Base-by-base conservation (phyloP, 2,329 filamentous ascomycete species). In the Penicillium sp. region DNA sequence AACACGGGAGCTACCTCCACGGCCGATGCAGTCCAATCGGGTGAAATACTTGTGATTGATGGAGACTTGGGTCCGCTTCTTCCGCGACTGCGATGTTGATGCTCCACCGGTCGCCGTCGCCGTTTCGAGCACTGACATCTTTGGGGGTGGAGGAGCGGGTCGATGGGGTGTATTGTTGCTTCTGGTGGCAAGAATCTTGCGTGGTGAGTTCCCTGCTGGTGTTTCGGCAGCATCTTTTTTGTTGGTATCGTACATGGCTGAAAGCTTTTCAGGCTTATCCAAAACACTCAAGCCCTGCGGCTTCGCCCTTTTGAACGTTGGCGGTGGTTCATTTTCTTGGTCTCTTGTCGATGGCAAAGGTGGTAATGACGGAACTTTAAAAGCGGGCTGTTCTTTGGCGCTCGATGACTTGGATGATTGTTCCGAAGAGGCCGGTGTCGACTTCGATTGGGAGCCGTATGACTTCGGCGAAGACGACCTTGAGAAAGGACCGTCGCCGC, bases 101-200 rank as follows among this genome's bases (percentile, higher is more conserved):
- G 88, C 86, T 10, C 90, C 90, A 3, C 86, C 88, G 8, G 83
- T 83, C 2, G 85, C 81, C 1, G 91, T 96, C 2, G 89, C 91
- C 3, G 90, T 84, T 52, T 97, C 89, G n/a, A 96, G 71, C 6
- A 95, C 85, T 1, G 87, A 93, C 91, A 97, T 97, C 66, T 96
- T 97, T 1, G 93, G 91, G 6, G 89, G 89, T 2, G 91, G 91
- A 13, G 74, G 84, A 2, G 87, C 87, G 15, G 85, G 78, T 52
- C 89, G 76, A 56, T 81, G 85, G 8, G 89, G 89, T 3, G 88
- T 95, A 56, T 84, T 84, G 42, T 72, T 76, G 54, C 75, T 80
- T 45, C 78, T 71, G 5, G 69, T 63, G 10, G 74, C 74, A 7
- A 84, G 64, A 10, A 73, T 66, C 45, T 65, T 69, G 19, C 72